phyloP scores from a whole-genome alignment of 345 rosid species.

The Hevea brasiliensis region DNA sequence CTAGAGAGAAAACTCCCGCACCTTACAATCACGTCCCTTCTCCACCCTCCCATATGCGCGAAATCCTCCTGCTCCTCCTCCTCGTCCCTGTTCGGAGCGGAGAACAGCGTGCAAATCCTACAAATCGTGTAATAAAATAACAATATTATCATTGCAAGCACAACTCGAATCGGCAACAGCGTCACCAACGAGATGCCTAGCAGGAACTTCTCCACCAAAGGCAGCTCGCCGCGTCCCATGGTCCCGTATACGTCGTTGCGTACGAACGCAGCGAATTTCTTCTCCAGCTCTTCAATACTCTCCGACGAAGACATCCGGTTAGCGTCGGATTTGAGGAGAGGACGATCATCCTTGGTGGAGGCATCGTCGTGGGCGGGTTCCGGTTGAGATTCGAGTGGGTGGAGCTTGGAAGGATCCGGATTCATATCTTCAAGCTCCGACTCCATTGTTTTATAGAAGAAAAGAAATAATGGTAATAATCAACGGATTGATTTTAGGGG shows the following conservation, averaged over 20 bases:
- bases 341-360: conserved; percentile 64
- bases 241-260: conserved; percentile 82
- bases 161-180: conserved; percentile 67
- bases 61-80: conserved; percentile 78
- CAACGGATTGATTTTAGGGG: background rate
- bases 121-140: conserved; percentile 73
- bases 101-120: conserved; percentile 75
- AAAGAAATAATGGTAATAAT: background rate
- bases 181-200: conserved; percentile 62
- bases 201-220: conserved; percentile 60
- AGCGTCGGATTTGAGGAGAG: conserved; percentile 66
- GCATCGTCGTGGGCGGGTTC: conserved; percentile 22
- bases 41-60: conserved; percentile 95
- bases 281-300: conserved; percentile 70
- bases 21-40: conserved; percentile 61
- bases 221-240: conserved; percentile 86
- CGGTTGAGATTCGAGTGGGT: background rate
- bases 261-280: conserved; percentile 83
- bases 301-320: conserved; percentile 20
- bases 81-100: conserved; percentile 65
- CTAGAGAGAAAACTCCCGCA: conserved; percentile 73
- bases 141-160: conserved; percentile 53
- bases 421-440: conserved; percentile 59
- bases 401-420: conserved; percentile 35
- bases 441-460: conserved; percentile 42